Evolutionary conservation across 108 stramenopile species (phyloP).

Genomic region (Stephanodiscus triporus): DNA sequence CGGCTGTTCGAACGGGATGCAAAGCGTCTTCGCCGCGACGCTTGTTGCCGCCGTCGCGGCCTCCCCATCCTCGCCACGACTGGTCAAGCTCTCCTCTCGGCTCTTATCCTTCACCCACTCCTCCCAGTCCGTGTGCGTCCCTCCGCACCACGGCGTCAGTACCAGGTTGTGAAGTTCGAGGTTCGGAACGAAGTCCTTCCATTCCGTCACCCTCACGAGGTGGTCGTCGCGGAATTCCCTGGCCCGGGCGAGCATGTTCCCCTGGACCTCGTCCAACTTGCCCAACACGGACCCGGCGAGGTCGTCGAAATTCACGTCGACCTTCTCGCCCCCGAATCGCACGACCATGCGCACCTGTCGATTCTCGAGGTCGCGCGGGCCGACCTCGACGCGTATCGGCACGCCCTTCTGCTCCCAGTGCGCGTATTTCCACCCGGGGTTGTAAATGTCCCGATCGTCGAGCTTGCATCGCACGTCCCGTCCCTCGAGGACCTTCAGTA

Average conservation of each 20-base stretch:
- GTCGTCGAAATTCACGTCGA: constrained; percentile 74
- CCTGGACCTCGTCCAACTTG: constrained; percentile 91
- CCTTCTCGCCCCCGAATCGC: constrained; percentile 90
- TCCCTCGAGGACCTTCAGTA: constrained; percentile 64
- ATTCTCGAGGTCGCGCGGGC: constrained; percentile 94
- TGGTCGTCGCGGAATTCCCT: constrained; percentile 89
- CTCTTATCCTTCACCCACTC: constrained; percentile 98
- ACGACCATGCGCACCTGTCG: constrained; percentile 80
- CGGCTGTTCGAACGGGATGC: constrained; percentile 98
- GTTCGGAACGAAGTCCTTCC: constrained; percentile 98
- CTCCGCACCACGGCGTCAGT: constrained; percentile 96
- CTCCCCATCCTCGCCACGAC: constrained; percentile 75
- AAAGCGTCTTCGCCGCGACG: constrained; percentile 98
- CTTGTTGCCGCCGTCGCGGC: constrained; percentile 91
- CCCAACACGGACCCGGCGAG: constrained; percentile 55
- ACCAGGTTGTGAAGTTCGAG: constrained; percentile 95
- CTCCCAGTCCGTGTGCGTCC: constrained; percentile 93
- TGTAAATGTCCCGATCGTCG: constrained; percentile 95
- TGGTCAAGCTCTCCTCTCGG: constrained; percentile 84
- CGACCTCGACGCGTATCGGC: constrained; percentile 98
- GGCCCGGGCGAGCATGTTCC: constrained; percentile 91
- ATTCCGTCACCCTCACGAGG: constrained; percentile 91
- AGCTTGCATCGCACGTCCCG: constrained; percentile 87
- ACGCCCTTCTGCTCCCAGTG: constrained; percentile 99
- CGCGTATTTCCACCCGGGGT: constrained; percentile 99